Percentiles rank a stretch among this genome's conserved stretches.
Conservation (phyloP, 179 eudicot species). For the Actinidia polygama region DNA sequence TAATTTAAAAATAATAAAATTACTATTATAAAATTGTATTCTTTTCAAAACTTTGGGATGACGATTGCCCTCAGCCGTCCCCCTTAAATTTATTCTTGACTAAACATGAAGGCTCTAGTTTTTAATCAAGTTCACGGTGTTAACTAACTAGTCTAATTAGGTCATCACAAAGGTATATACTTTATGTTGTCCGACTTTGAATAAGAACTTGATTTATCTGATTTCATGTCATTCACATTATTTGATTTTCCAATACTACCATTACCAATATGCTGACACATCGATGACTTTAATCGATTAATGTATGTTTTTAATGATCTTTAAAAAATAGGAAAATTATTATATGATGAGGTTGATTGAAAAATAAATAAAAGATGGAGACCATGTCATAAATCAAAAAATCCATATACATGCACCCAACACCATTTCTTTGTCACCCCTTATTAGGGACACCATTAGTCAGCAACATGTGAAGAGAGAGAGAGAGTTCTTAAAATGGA, state of each 20-base stretch:
- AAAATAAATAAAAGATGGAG: not conserved
- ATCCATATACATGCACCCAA: constrained; percentile 21
- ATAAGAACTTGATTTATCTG: not conserved
- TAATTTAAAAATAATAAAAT: too few species aligned
- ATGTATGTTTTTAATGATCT: too few species aligned
- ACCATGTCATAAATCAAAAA: constrained; percentile 7
- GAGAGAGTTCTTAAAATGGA: constrained; percentile 5
- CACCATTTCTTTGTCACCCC: constrained; percentile 14
- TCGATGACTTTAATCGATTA: too few species aligned
- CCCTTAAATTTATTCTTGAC: too few species aligned
- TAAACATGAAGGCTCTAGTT: too few species aligned
- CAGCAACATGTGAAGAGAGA: constrained; percentile 21
- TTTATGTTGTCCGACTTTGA: not conserved
- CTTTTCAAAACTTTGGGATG: too few species aligned
- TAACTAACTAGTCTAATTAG: not conserved
- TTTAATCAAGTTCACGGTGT: not conserved
- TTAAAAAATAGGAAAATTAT: not conserved
- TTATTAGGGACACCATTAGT: constrained; percentile 2
- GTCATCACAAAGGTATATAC: not conserved
- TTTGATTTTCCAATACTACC: too few species aligned
- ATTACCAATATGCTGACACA: too few species aligned
- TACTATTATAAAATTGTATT: too few species aligned
- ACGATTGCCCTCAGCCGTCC: too few species aligned
- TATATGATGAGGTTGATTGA: constrained; percentile 11
- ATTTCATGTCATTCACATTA: not conserved